Evolutionary conservation across 495 filamentous ascomycete genomes (phyloP), one percentile per base, ranked within the genome.

Genomic region (Aspergillus heteromorphus): DNA sequence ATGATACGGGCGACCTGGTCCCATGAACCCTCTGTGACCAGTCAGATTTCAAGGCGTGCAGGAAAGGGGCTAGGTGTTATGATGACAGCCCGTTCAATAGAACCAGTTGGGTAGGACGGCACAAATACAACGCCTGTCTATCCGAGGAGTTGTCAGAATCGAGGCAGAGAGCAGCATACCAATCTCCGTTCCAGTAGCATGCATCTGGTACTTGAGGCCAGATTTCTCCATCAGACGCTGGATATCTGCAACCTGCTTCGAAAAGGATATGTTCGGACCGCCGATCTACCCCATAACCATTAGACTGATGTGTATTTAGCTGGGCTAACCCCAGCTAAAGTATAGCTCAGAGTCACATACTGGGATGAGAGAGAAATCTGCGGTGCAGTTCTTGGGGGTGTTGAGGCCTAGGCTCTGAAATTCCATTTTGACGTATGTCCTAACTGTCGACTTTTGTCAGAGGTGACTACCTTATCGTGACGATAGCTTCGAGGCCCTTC

Each of bases 171-270:
- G 14, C 21, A n/a, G 79, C 80, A 40, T 69, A 92, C 89, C 88
- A 45, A 96, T 77, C 0, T 87, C 92, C 0, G 91, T 95, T 6
- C 91, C 91, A 14, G 87, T 87, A 8, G 87, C 86, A 64, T 93
- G 89, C 87, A 95, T 90, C 47, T 79, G 78, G 60, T 85, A 88
- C 48, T 76, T 82, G 61, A 96, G 62, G 0, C 86, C 87, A 56
- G 83, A 87, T 34, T 74, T 75, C 58, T 83, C 79, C 51, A 95
- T 75, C 23, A 95, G 73, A 9, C 80, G 77, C 65, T 96, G 89
- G 18, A 96, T 87, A 25, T 84, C 81, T 10, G 91, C 89, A 11
- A 96, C 81, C 63, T 95, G 86, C 41, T 82, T 75, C 0, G 88
- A 84, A 14, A 93, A 90, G 8, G 88, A 92, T 17, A 83, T 76